Percentiles rank a stretch among this genome's conserved stretches.
These are phyloP conservation scores for Silybum marianum DNA, from an alignment of 129 eudicot species.

Conservation along the genomic window DNA sequence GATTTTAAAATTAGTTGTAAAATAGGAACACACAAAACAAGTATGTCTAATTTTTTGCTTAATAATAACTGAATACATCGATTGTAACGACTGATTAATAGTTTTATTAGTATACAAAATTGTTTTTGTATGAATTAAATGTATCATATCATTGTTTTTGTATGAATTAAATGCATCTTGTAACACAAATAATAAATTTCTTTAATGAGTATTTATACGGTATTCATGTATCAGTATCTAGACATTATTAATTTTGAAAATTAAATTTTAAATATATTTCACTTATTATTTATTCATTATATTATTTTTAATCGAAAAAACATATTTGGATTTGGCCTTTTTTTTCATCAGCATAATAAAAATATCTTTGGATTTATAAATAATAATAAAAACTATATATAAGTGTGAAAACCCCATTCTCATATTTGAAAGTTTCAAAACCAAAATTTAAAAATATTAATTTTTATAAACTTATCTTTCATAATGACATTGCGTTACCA, in stretches of 20 bases:
- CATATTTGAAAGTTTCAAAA: background rate
- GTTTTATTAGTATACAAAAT: background rate
- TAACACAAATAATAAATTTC: background rate
- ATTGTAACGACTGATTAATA: background rate
- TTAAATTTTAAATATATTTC: background rate
- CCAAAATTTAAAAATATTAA: background rate
- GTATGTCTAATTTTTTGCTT: background rate
- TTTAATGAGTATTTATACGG: background rate
- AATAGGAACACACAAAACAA: background rate
- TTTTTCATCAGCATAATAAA: background rate
- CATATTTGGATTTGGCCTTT: background rate
- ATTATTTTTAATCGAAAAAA: background rate
- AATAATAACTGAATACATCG: background rate
- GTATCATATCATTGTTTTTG: background rate
- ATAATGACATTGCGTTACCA: slow-evolving; percentile 7
- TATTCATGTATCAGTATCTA: too few species aligned
- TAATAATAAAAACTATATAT: background rate
- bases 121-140: background rate
- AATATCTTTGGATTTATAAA: background rate
- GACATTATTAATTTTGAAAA: too few species aligned
- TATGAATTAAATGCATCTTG: background rate
- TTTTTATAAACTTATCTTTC: background rate
- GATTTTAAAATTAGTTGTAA: background rate
- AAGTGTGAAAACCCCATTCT: background rate
- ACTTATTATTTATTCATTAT: background rate